Conservation (phyloP, 106 monocot species). For the Amphibolis antarctica region DNA sequence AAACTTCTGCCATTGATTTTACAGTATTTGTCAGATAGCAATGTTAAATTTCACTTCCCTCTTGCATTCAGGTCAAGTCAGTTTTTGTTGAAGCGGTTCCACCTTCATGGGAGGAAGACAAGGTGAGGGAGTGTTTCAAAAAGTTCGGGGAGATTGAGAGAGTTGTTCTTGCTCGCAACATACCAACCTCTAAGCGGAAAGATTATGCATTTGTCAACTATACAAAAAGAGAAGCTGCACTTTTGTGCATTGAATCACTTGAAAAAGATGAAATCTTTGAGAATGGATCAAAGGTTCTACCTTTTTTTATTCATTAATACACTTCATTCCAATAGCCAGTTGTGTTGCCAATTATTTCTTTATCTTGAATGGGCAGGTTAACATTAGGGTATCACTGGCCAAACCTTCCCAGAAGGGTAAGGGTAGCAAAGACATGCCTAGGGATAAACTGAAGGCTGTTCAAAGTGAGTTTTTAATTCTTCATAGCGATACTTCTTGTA, state of each 20-base stretch:
- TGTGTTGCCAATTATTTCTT: background rate
- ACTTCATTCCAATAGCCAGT: background rate
- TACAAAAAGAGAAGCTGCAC: slow-evolving; percentile 63
- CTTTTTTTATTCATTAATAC: background rate
- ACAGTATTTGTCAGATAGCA: no score
- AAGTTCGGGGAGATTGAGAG: slow-evolving; percentile 76
- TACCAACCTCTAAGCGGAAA: slow-evolving; percentile 61
- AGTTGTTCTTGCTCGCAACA: slow-evolving; percentile 69
- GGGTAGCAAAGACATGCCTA: slow-evolving; percentile 30
- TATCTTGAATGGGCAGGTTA: slow-evolving; percentile 32
- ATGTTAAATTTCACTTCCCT: background rate
- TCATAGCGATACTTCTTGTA: background rate
- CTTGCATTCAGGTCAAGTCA: slow-evolving; percentile 56
- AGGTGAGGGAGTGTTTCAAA: slow-evolving; percentile 50
- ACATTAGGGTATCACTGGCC: slow-evolving; percentile 75
- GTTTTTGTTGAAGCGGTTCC: slow-evolving; percentile 80
- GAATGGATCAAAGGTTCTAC: slow-evolving; percentile 50
- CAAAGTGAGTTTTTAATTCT: slow-evolving; percentile 37
- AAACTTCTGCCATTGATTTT: no score
- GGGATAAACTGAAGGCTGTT: slow-evolving; percentile 29
- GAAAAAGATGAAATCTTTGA: slow-evolving; percentile 42
- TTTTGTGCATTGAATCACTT: slow-evolving; percentile 72
- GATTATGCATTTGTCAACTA: slow-evolving; percentile 90
- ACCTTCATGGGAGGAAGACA: slow-evolving; percentile 62
- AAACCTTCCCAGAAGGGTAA: slow-evolving; percentile 59